Conservation (phyloP, 2,329 filamentous ascomycete species). For the Xylaria polymorpha region DNA sequence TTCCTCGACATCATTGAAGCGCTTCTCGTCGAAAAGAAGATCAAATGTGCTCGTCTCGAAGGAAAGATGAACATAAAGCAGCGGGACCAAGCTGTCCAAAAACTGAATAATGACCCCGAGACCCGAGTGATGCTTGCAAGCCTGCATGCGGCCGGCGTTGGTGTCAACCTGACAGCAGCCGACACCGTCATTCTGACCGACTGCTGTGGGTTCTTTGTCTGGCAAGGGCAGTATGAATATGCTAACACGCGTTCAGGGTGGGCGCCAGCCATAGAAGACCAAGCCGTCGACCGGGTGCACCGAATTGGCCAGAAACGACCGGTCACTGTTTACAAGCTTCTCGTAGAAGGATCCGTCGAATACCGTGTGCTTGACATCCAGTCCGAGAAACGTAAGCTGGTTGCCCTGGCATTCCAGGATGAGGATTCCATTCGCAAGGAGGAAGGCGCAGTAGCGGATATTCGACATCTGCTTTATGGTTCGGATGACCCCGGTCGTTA, state of each 20-base stretch:
- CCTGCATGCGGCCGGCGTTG: constrained; percentile 84
- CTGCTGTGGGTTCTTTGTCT: constrained; percentile 64
- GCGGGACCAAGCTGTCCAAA: constrained; percentile 77
- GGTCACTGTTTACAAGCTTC: constrained; percentile 82
- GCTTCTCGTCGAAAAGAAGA: constrained; percentile 69
- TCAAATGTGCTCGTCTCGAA: constrained; percentile 79
- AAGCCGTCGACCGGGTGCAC: constrained; percentile 89
- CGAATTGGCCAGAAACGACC: constrained; percentile 83
- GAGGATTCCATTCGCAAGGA: constrained; percentile 66
- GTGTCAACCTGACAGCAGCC: constrained; percentile 85
- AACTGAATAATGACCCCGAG: constrained; percentile 73
- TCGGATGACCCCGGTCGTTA: neutral
- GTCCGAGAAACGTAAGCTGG: constrained; percentile 79
- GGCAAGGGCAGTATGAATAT: neutral
- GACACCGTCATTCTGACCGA: constrained; percentile 87
- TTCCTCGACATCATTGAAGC: constrained; percentile 79
- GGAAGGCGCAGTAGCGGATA: constrained; percentile 55
- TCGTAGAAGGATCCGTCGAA: constrained; percentile 85
- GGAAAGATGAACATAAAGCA: constrained; percentile 77
- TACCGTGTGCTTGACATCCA: constrained; percentile 84
- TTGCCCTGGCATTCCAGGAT: constrained; percentile 83
- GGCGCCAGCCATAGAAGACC: constrained; percentile 92
- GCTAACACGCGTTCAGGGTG: constrained; percentile 66
- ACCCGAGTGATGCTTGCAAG: constrained; percentile 85
- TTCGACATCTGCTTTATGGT: constrained; percentile 59